Evolutionary conservation across 345 rosid genomes (phyloP).

Genomic region (Camelina sativa): DNA sequence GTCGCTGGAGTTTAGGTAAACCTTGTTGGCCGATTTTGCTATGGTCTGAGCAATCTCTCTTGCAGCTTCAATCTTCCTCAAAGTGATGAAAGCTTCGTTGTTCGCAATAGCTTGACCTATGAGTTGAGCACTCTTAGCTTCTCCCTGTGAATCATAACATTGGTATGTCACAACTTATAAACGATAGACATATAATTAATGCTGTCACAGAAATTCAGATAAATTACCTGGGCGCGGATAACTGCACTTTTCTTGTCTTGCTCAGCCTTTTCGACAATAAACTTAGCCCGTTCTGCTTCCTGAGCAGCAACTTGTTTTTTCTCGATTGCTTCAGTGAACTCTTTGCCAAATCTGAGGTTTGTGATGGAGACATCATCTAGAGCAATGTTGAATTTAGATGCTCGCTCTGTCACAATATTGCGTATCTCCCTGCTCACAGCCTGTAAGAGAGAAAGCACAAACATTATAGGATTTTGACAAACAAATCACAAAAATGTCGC

Average conservation of each 20-base stretch:
- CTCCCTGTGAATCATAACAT: slow-evolving; percentile 58
- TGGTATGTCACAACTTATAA: neutral
- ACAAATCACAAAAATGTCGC: neutral
- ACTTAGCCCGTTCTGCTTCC: slow-evolving; percentile 89
- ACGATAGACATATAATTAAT: neutral
- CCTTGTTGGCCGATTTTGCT: slow-evolving; percentile 64
- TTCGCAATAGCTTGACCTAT: slow-evolving; percentile 82
- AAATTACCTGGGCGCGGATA: slow-evolving; percentile 73
- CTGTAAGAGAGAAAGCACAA: neutral
- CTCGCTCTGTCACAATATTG: slow-evolving; percentile 74
- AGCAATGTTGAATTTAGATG: slow-evolving; percentile 61
- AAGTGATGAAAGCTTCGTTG: slow-evolving; percentile 78
- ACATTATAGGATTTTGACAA: neutral
- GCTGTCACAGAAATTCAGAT: neutral
- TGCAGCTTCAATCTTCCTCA: slow-evolving; percentile 84
- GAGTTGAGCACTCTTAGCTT: slow-evolving; percentile 84
- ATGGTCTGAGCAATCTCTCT: slow-evolving; percentile 82
- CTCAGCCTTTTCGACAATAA: slow-evolving; percentile 82
- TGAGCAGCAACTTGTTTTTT: slow-evolving; percentile 88
- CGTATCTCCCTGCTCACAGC: slow-evolving; percentile 66
- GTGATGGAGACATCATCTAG: slow-evolving; percentile 79
- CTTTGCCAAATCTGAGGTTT: slow-evolving; percentile 71
- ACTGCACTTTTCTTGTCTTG: slow-evolving; percentile 90
- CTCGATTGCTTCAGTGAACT: slow-evolving; percentile 88
- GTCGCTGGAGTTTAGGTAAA: slow-evolving; percentile 64